phyloP scores from a whole-genome alignment of 164 flowering plant genomes.

The Warburgia ugandensis region DNA sequence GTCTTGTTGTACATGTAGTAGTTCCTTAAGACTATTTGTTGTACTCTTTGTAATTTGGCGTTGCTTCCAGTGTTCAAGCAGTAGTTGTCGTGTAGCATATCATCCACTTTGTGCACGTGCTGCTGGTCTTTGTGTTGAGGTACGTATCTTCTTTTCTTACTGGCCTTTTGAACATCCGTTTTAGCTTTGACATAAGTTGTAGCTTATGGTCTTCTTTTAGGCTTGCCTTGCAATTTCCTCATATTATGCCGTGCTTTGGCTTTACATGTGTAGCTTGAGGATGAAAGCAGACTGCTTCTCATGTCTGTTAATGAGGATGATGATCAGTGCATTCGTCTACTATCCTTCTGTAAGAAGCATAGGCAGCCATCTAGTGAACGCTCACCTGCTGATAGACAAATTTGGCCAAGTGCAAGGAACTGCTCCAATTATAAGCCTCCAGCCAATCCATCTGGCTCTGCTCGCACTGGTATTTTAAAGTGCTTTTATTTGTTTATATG shows the following conservation, averaged over 20 bases:
- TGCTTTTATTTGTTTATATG: neutral
- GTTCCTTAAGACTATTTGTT: too few species aligned
- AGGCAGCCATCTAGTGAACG: constrained; percentile 64
- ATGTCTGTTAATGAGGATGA: constrained; percentile 77
- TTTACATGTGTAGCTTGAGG: constrained; percentile 76
- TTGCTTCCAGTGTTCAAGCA: constrained; percentile 74
- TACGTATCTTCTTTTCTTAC: constrained; percentile 17
- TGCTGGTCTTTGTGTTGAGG: constrained; percentile 98
- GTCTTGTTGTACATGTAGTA: neutral
- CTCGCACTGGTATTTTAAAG: constrained; percentile 93
- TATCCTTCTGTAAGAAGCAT: constrained; percentile 94
- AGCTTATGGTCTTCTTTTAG: too few species aligned
- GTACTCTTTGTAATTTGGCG: neutral
- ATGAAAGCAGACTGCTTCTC: constrained; percentile 72
- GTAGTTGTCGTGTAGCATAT: constrained; percentile 77
- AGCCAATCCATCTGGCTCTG: constrained; percentile 86
- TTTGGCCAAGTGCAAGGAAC: constrained; percentile 22
- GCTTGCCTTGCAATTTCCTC: too few species aligned
- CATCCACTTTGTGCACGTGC: constrained; percentile 99
- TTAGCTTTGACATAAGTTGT: too few species aligned
- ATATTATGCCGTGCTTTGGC: too few species aligned
- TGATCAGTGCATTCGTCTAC: constrained; percentile 74
- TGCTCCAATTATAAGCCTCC: constrained; percentile 60
- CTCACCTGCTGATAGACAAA: constrained; percentile 33
- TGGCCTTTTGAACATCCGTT: too few species aligned